Base-by-base conservation (phyloP, 1,284 basidiomycete species). In the Termitomyces sp. region DNA sequence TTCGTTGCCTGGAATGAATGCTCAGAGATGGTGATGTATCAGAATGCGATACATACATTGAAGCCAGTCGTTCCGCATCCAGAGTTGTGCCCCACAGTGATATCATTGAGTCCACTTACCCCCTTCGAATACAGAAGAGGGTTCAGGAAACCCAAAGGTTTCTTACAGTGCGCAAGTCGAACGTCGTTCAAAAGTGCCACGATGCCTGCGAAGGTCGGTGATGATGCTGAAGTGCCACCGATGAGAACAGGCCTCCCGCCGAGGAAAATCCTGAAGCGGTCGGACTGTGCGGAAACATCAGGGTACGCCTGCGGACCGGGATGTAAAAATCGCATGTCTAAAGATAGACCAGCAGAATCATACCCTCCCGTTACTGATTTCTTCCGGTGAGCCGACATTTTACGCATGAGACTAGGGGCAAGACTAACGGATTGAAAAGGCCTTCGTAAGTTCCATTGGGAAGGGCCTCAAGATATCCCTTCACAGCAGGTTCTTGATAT, bases 181-280 rank as follows among this genome's bases (percentile, higher is more conserved):
- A 75, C 81, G 61, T 88, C 86, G 64, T 89, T 89, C 54, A 89
- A 70, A 40, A 86, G 70, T 1, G 82, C 73, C 1, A 88, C 71
- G 51, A 88, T 70, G 1, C 70, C 77, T 21, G 80, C 74, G 54
- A 82, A 80, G 1, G 80, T 69, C 0, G 84, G 85, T 7, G 82
- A 67, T 0, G 83, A 74, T 1, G 82, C 82, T 6, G 81, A 84
- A 1, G 84, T 76, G 28, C 83, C 84, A 17, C 74, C 76, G 57
- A 82, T 73, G n/a, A 65, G 63, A 24, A 60, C 60, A 8, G 71
- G 46, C 1, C 46, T 41, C n/a, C 79, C 80, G n/a, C 56, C 34
- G 10, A 73, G 57, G 64, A 72, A 75, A 34, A 82, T 73, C 13
- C 68, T 68, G 72, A 75, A 82, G 53, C 66, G 67, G 48, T 74